Percentiles rank a stretch among this genome's conserved stretches.
These are phyloP conservation scores for Pilaira anomala DNA, from an alignment of 192 early-diverging fungal species.

Conservation along the genomic window DNA sequence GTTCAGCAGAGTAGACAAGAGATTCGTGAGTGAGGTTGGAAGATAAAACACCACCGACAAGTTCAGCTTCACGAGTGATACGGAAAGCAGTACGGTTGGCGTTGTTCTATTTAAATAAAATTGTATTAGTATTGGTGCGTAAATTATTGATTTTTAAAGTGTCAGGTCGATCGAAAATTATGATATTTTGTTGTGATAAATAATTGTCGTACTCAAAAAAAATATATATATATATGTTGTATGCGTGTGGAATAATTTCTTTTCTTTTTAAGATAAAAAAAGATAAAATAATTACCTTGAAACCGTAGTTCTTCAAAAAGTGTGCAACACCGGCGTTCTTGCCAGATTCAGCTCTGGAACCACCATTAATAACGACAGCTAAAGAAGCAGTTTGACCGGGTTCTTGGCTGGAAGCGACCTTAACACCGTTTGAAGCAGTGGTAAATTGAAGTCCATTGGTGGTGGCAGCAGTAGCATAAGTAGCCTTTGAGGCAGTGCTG, in stretches of 20 bases:
- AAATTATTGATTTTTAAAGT: background rate
- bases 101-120: slow-evolving; percentile 58
- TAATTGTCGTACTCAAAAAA: no score
- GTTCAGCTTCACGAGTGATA: slow-evolving; percentile 86
- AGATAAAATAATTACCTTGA: slow-evolving; percentile 60
- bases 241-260: background rate
- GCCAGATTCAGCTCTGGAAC: slow-evolving; percentile 77
- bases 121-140: background rate
- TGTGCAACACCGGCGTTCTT: slow-evolving; percentile 81
- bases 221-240: background rate
- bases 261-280: background rate
- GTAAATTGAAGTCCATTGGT: slow-evolving; percentile 34
- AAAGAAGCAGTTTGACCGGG: slow-evolving; percentile 70
- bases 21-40: slow-evolving; percentile 80
- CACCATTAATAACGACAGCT: slow-evolving; percentile 85
- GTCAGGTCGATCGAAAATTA: no score
- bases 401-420: slow-evolving; percentile 69
- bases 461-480: slow-evolving; percentile 47
- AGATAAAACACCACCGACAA: slow-evolving; percentile 81
- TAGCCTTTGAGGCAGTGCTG: slow-evolving; percentile 46
- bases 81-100: slow-evolving; percentile 80
- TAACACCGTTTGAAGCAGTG: slow-evolving; percentile 55
- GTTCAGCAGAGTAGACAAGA: slow-evolving; percentile 83
- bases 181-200: no score
- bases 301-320: slow-evolving; percentile 84